A percentile compares a stretch with the other conserved stretches of the same genome.
phyloP scores from a whole-genome alignment of 225 moss, liverwort and hornwort species.

The Bryum argenteum region DNA sequence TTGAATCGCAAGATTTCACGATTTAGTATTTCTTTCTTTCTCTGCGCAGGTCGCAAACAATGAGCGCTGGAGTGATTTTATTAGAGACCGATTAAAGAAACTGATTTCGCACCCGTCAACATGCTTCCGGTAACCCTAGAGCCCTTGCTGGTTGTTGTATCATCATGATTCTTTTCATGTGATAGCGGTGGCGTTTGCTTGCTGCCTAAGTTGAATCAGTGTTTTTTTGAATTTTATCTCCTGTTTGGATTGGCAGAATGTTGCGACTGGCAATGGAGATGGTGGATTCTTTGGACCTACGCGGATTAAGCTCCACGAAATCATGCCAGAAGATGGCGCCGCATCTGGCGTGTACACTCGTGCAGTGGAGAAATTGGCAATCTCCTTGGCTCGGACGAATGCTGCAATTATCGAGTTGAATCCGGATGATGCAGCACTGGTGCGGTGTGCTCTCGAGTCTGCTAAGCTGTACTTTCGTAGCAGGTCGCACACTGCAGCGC shows the following conservation, averaged over 20 bases:
- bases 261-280: conserved; percentile 40
- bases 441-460: conserved; percentile 75
- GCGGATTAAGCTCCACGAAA: conserved; percentile 80
- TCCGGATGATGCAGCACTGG: conserved; percentile 68
- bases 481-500: conserved; percentile 49
- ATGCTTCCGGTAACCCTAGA: conserved; percentile 32
- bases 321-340: conserved; percentile 82
- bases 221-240: background rate
- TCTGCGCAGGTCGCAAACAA: conserved; percentile 27
- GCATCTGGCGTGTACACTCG: conserved; percentile 69
- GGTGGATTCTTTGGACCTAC: conserved; percentile 52
- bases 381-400: conserved; percentile 73
- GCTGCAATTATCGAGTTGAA: conserved; percentile 81
- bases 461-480: conserved; percentile 88
- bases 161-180: background rate
- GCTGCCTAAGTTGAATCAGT: conserved; percentile 1
- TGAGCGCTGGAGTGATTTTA: conserved; percentile 17
- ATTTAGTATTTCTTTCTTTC: background rate
- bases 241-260: conserved; percentile 24
- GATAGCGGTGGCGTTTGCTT: background rate
- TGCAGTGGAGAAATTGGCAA: conserved; percentile 76
- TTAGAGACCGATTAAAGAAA: conserved; percentile 12
- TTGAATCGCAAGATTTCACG: background rate
- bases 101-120: conserved; percentile 29
- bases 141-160: background rate